Conservation (phyloP, 2,329 filamentous ascomycete species). For the Nothopassalora personata region DNA sequence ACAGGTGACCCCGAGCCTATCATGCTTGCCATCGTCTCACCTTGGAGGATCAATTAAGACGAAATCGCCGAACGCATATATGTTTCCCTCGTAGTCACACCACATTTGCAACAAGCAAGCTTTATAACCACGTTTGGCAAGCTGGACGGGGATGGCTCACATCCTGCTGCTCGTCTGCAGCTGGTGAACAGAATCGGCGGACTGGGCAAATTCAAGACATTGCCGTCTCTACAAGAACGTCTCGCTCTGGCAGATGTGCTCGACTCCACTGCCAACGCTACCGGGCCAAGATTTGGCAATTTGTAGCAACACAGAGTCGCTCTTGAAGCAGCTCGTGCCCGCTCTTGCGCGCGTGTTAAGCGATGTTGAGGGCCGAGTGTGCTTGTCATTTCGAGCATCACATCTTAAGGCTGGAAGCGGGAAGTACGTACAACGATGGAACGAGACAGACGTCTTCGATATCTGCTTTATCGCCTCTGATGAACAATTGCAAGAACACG, state of each 20-base stretch:
- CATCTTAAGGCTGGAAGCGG: too few species aligned
- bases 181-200: slow-evolving; percentile 9
- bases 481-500: too few species aligned
- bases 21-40: slow-evolving; percentile 10
- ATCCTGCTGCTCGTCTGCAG: slow-evolving; percentile 7
- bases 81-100: slow-evolving; percentile 4
- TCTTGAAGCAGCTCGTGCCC: not conserved
- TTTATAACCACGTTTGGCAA: slow-evolving; percentile 9
- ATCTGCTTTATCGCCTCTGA: too few species aligned
- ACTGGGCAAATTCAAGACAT: slow-evolving; percentile 5
- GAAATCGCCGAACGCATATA: not conserved
- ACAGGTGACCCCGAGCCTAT: slow-evolving; percentile 11
- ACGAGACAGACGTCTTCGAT: too few species aligned
- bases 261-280: too few species aligned
- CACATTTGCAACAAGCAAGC: slow-evolving; percentile 6
- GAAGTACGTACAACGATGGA: too few species aligned
- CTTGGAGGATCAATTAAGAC: slow-evolving; percentile 11
- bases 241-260: slow-evolving; percentile 9
- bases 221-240: slow-evolving; percentile 9
- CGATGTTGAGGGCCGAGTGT: slow-evolving; percentile 8
- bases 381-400: too few species aligned
- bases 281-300: slow-evolving; percentile 4
- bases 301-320: slow-evolving; percentile 2
- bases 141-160: slow-evolving; percentile 9
- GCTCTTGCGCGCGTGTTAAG: not conserved